Evolutionary conservation across 192 early-diverging fungal genomes (phyloP).

Genomic region (Lobosporangium transversale): DNA sequence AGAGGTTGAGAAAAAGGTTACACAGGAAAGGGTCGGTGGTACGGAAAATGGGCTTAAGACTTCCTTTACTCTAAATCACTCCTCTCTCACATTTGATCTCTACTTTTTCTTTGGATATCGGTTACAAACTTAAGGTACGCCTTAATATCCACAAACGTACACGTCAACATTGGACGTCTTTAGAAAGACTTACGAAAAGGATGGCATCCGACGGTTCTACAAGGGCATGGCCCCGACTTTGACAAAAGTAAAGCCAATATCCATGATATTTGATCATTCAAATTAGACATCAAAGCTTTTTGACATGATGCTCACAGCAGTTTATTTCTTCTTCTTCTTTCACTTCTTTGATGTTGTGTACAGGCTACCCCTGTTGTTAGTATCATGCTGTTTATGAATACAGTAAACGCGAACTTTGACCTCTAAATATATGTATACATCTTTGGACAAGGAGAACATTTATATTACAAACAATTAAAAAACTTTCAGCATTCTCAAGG

Average conservation of each 20-base stretch:
- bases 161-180: conserved; percentile 70
- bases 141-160: conserved; percentile 75
- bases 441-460: background rate
- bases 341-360: no score
- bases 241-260: conserved; percentile 66
- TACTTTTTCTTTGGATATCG: no score
- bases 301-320: no score
- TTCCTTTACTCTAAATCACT: no score
- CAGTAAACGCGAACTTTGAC: conserved; percentile 46
- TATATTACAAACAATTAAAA: no score
- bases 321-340: no score
- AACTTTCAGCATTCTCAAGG: background rate
- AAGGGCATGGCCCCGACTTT: conserved; percentile 78
- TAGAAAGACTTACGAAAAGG: conserved; percentile 66
- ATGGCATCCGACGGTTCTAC: conserved; percentile 77
- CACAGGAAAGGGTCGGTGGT: no score
- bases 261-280: no score
- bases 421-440: conserved; percentile 9
- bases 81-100: no score
- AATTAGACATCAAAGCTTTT: no score
- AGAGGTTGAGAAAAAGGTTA: no score
- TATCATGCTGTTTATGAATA: conserved; percentile 78
- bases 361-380: conserved; percentile 78
- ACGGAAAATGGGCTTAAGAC: no score
- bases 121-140: conserved; percentile 83